Evolutionary conservation across 306 rosid genomes (phyloP).

Genomic region (Fragaria vesca): DNA sequence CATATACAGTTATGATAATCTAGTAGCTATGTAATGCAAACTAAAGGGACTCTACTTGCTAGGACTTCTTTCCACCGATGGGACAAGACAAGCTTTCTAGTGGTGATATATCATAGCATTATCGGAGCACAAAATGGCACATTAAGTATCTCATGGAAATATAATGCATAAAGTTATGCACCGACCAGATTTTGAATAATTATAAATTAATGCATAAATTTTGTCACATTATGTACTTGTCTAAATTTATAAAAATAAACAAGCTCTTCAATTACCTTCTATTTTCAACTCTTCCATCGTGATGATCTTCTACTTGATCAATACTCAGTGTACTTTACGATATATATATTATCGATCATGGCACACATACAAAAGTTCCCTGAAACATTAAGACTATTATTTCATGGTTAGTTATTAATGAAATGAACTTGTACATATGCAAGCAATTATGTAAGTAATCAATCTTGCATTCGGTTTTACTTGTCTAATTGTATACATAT

Average conservation of each 20-base stretch:
- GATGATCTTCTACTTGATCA: neutral
- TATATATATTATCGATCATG: neutral
- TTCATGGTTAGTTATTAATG: too few species aligned
- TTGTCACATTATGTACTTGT: neutral
- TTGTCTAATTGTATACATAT: neutral
- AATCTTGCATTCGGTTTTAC: neutral
- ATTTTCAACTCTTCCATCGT: neutral
- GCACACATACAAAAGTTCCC: neutral
- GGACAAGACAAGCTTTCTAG: slow-evolving; percentile 2
- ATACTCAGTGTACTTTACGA: neutral
- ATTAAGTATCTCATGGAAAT: neutral
- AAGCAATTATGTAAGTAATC: neutral
- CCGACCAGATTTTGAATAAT: neutral
- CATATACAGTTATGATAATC: neutral
- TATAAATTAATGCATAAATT: neutral
- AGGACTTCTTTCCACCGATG: neutral
- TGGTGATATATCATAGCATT: neutral
- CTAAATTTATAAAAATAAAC: neutral
- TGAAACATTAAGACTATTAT: neutral
- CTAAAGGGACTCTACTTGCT: neutral
- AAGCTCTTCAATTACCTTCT: neutral
- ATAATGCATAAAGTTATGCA: neutral
- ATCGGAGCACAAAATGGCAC: neutral
- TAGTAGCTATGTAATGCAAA: neutral
- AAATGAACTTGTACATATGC: neutral